Percentiles rank a stretch among this genome's conserved stretches.
These are phyloP conservation scores for Rhizoctonia solani DNA, from an alignment of 1,284 basidiomycete species.

Conservation along the genomic window DNA sequence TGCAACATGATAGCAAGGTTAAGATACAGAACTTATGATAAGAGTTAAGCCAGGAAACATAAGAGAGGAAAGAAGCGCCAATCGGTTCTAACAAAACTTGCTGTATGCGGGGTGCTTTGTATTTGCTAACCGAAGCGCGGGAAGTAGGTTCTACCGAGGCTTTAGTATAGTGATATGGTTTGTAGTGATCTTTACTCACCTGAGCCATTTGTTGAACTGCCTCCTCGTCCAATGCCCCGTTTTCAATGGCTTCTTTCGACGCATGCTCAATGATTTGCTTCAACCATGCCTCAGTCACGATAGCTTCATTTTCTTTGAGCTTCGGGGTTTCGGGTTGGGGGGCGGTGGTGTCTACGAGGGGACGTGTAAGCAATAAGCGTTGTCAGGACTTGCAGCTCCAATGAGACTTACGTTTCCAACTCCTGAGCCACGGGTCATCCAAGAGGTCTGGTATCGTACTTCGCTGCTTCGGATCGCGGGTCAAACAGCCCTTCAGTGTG, in stretches of 20 bases:
- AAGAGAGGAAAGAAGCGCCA: neutral
- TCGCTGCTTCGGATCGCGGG: conserved; percentile 72
- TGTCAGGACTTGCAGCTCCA: too few relatives aligned
- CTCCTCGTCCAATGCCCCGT: conserved; percentile 28
- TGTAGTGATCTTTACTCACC: neutral
- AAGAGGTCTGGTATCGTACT: conserved; percentile 73
- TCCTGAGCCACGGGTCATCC: conserved; percentile 41
- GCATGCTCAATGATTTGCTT: conserved; percentile 32
- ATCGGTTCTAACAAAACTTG: conserved; percentile 1
- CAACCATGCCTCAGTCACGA: conserved; percentile 30
- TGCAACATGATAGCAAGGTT: too few relatives aligned
- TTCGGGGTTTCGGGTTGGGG: neutral
- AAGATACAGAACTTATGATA: too few relatives aligned
- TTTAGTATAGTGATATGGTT: neutral
- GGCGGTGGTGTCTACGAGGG: neutral
- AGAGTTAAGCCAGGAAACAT: neutral
- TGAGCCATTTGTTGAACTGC: conserved; percentile 29
- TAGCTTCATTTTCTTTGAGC: conserved; percentile 25
- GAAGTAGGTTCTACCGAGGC: neutral
- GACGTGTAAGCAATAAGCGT: too few relatives aligned
- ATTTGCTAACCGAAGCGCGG: conserved; percentile 9
- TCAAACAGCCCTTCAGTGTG: conserved; percentile 75
- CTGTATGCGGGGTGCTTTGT: conserved; percentile 23
- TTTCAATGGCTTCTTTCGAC: conserved; percentile 23
- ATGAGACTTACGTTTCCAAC: conserved; percentile 30